Evolutionary conservation across 148 eudicot genomes (phyloP), one percentile per base, ranked within the genome.

Genomic region (Chenopodium berlandieri): DNA sequence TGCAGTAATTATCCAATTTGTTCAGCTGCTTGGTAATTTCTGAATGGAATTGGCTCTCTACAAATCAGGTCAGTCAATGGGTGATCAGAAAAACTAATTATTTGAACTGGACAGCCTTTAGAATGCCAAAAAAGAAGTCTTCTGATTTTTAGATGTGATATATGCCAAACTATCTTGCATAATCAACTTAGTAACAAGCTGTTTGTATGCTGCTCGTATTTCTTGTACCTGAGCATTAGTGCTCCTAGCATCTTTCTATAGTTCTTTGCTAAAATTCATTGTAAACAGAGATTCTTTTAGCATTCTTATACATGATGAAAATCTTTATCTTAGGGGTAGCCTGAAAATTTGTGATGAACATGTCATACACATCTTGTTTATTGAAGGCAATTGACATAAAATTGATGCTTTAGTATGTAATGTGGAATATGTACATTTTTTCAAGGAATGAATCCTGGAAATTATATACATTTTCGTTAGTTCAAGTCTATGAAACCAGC

Each of bases 181-280:
- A 58, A 62, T 66, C 77, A 25, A 46, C 30, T 2, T 75, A 30
- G 54, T 50, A 50, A 22, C 54, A 23, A 44, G 71, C 67, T 60
- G 63, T 76, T 40, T 77, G 78, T 65, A 65, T 32, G 68, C 76
- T 34, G 70, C 66, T 70, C 70, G 13, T n/a, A 34, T 63, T 75
- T 79, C 14, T 23, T 54, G 75, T 68, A 40, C 63, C 27, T 78
- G 11, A 8, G 27, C 46, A 71, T 30, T 73, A 40, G 63, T 66
- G 46, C 16, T 71, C 58, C 9, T 11, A 14, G 14, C 44, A 7
- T 22, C 75, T 25, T 34, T 25, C 68, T n/a, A 13, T 79, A 12
- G 62, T 34, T 23, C 46, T 31, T 31, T 82, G 30, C 71, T 63
- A 16, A 27, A 46, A 46, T 17, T 74, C 19, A 73, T 23, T 73